Evolutionary conservation across 73 alveolate species (phyloP).

Genomic region (Paramecium tetraurelia): DNA sequence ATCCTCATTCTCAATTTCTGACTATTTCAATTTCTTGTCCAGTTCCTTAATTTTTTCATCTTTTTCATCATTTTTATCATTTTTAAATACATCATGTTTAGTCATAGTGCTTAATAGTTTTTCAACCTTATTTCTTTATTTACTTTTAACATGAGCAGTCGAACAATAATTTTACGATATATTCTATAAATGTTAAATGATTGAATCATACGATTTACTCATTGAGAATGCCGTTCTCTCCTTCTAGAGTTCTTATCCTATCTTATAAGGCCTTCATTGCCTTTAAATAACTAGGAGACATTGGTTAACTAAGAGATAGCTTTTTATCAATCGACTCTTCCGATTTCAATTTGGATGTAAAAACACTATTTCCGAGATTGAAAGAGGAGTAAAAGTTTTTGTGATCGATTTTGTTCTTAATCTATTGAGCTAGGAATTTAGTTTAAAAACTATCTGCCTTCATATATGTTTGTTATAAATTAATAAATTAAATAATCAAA

Average conservation of each 20-base stretch:
- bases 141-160: not conserved
- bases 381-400: not conserved
- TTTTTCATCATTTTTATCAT: not conserved
- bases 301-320: not conserved
- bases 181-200: not conserved
- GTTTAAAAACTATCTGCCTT: conserved; percentile 10
- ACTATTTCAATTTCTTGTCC: not conserved
- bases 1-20: not conserved
- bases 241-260: not conserved
- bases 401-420: not conserved
- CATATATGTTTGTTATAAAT: conserved; percentile 17
- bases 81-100: not conserved
- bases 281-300: conserved; percentile 24
- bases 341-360: not conserved
- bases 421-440: not conserved
- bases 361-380: not conserved
- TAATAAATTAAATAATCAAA: conserved; percentile 9
- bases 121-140: not conserved
- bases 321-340: conserved; percentile 15
- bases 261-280: conserved; percentile 28
- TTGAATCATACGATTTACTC: not conserved
- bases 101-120: not conserved
- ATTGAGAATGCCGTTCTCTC: not conserved
- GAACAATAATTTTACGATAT: not conserved
- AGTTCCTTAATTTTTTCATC: not conserved